Percentiles rank a stretch among this genome's conserved stretches.
Conservation (phyloP, 1,139 yeast species). For the Meyerozyma guilliermondii region DNA sequence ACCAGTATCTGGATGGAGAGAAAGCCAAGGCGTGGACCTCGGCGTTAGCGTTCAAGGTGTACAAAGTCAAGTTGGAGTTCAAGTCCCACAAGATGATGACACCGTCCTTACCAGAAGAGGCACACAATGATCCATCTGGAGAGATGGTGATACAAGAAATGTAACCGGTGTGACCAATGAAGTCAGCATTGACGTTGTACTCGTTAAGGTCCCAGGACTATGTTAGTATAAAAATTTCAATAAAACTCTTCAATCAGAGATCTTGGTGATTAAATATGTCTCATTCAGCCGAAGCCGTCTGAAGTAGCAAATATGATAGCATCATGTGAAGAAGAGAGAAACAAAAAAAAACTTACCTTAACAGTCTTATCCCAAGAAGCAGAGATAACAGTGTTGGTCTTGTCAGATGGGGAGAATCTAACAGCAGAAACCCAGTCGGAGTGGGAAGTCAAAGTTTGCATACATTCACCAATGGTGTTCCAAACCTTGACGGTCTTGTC, state of each 20-base stretch:
- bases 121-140: slow-evolving; percentile 99
- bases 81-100: slow-evolving; percentile 98
- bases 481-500: slow-evolving; percentile 99
- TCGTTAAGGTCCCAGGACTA: slow-evolving; percentile 94
- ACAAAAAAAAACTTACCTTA: slow-evolving; percentile 76
- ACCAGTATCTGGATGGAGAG: slow-evolving; percentile 99
- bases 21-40: slow-evolving; percentile 98
- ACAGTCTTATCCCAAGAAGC: slow-evolving; percentile 99
- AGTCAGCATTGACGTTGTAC: slow-evolving; percentile 89
- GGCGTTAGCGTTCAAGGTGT: slow-evolving; percentile 93
- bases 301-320: slow-evolving; percentile 98
- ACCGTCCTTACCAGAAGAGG: slow-evolving; percentile 99
- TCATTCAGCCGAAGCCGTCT: slow-evolving; percentile 82
- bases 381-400: slow-evolving; percentile 78
- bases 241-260: slow-evolving; percentile 63
- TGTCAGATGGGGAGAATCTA: slow-evolving; percentile 85
- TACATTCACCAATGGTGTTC: slow-evolving; percentile 99
- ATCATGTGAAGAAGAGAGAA: slow-evolving; percentile 44
- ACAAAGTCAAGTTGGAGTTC: slow-evolving; percentile 80
- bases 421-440: slow-evolving; percentile 99
- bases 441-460: slow-evolving; percentile 93
- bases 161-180: slow-evolving; percentile 99
- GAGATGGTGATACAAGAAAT: slow-evolving; percentile 96
- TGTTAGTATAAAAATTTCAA: slow-evolving; percentile 4
- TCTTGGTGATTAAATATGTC: slow-evolving; percentile 97